phyloP scores from a whole-genome alignment of 371 early-diverging fungal species.

The Mortierella sp. region DNA sequence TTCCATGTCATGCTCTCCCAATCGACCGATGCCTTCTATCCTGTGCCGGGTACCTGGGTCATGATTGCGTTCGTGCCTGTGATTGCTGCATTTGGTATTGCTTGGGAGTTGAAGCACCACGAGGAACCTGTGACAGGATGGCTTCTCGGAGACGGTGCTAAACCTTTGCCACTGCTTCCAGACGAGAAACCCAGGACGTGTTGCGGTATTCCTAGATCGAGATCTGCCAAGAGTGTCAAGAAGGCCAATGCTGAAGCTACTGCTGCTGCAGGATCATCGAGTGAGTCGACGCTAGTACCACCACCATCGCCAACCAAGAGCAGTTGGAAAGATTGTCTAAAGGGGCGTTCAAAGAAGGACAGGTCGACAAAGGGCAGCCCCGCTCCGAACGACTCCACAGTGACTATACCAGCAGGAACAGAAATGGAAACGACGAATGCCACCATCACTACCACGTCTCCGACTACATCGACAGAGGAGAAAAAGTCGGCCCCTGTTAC shows the following conservation, averaged over 20 bases:
- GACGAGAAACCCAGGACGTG: conserved; percentile 46
- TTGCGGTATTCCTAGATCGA: conserved; percentile 32
- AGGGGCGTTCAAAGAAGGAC: neutral
- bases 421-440: neutral
- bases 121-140: conserved; percentile 52
- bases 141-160: conserved; percentile 49
- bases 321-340: neutral
- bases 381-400: neutral
- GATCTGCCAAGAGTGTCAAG: conserved; percentile 14
- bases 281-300: conserved; percentile 27
- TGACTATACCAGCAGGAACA: neutral
- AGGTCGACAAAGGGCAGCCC: conserved; percentile 5
- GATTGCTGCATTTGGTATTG: conserved; percentile 38
- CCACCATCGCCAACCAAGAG: conserved; percentile 3
- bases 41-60: conserved; percentile 46
- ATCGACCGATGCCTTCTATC: conserved; percentile 33
- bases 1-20: conserved; percentile 57
- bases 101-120: conserved; percentile 48
- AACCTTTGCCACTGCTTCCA: conserved; percentile 41
- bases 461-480: neutral
- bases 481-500: neutral
- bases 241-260: neutral
- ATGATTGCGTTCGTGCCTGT: conserved; percentile 52
- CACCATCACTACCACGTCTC: neutral
- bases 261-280: conserved; percentile 7